Evolutionary conservation across 225 moss, liverwort and hornwort genomes (phyloP).

Genomic region (Lunularia cruciata): DNA sequence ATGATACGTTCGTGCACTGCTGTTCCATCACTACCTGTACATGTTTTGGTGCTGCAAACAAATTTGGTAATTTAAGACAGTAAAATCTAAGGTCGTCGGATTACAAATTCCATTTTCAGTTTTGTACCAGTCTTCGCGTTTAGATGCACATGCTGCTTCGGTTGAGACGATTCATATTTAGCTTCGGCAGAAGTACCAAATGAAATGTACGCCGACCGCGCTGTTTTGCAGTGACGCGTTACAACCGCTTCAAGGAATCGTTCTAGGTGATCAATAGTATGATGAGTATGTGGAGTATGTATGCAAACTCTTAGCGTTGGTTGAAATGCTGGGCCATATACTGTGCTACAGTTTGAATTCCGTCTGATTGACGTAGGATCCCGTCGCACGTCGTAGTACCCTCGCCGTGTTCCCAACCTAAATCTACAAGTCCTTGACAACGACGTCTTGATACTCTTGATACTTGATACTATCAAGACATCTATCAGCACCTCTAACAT

Average conservation of each 20-base stretch:
- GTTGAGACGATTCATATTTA: not conserved
- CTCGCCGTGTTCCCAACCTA: too few relatives aligned
- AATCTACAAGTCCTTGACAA: too few relatives aligned
- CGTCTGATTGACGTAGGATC: constrained; percentile 66
- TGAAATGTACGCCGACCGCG: not conserved
- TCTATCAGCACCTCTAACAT: too few relatives aligned
- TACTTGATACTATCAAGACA: too few relatives aligned
- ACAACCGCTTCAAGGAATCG: not conserved
- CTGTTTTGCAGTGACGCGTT: not conserved
- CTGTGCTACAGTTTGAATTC: constrained; percentile 67
- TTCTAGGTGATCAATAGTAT: not conserved
- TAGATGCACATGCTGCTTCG: not conserved
- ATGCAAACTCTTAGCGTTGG: constrained; percentile 18
- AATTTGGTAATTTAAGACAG: not conserved
- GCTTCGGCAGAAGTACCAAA: not conserved
- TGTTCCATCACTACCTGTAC: constrained; percentile 44
- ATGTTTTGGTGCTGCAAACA: not conserved
- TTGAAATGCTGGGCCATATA: constrained; percentile 73
- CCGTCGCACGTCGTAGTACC: constrained; percentile 61
- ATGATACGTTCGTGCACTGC: constrained; percentile 59
- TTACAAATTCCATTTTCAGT: too few relatives aligned
- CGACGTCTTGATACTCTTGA: too few relatives aligned
- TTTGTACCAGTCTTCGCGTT: not conserved
- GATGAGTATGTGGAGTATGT: not conserved
- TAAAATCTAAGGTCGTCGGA: not conserved